Base-by-base conservation (phyloP, 164 flowering plant species). In the Magnolia sinica region DNA sequence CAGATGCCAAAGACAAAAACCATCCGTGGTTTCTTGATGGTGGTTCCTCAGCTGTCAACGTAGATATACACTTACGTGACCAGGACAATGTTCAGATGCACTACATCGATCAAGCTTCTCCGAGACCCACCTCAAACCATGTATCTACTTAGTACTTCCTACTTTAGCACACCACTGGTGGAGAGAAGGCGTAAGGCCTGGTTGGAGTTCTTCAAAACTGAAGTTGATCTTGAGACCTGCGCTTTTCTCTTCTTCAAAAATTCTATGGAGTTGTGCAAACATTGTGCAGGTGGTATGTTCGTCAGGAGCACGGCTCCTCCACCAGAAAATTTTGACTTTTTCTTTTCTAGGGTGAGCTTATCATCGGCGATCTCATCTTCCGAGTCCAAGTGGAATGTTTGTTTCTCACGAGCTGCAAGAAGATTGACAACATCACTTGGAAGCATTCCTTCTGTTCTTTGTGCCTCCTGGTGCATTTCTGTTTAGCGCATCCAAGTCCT, bases 111-210 rank as follows among this genome's bases (percentile, higher is more conserved):
- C 37, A 31, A 31, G 37, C 2, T 31, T 31, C 37, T 31, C 37
- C 37, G 1, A 31, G 37, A 31, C 37, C 37, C 37, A 31, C 37
- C 37, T 31, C 4, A 31, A 22, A 24, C 11, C 27, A 65, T 9
- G 31, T 45, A 68, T 68, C 50, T 1, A 19, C n/a, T 79, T 70
- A 83, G 20, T 78, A 31, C 37, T 31, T 74, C 78, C 74, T 79
- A 19, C 72, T 76, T 61, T 1, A 92, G 80, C 80, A 90, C 74
- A 76, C 93, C 92, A 45, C 88, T 82, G 7, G 73, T 69, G 51
- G 92, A 87, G 52, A 94, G 83, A 74, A 91, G 82, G 70, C 98
- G 91, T 66, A 93, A 79, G 31, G 98, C 98, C 86, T 91, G 94
- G 64, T 84, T 87, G 68, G 97, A 82, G 84, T 93, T 93, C 82